Base-by-base conservation (phyloP, 177 flowering plant species). In the Vitis hybrid region DNA sequence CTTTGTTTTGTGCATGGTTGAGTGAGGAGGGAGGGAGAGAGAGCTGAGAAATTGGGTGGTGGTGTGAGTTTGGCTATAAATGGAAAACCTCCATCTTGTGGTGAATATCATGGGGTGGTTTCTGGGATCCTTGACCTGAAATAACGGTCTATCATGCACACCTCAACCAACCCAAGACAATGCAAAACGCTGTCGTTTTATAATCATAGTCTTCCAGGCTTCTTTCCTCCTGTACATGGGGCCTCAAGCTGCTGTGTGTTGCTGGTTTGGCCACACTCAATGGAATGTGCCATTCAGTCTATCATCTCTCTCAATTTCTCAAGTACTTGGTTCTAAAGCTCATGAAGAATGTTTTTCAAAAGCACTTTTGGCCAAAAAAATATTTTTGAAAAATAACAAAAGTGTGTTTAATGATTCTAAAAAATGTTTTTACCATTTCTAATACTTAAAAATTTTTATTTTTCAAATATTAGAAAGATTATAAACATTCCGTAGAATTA, bases 101-200 rank as follows among this genome's bases (percentile, higher is more conserved):
- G 26, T 5, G 18, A 51, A 55, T 39, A 16, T 49, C 29, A 55
- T 15, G 39, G 75, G 72, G 77, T 75, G 31, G 20, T 68, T 55
- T 16, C 22, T 48, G 15, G 1, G 62, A 64, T 62, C 65, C 52
- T 72, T 55, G 67, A 86, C 81, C 90, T 86, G 79, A 85, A 86
- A 74, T 79, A 85, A 82, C 88, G 89, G 87, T 75, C 76, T 51
- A 71, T 77, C 86, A 29, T 51, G 65, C 29, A 62, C 62, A 66
- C 7, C 26, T 39, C 70, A 72, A 73, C 66, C 70, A 70, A 69
- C 58, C 61, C 65, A 26, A 26, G 29, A 26, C 26, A 22, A 48
- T 9, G 33, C 26, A 1, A 50, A 22, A 26, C 29, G 53, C 52
- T 52, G 66, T 18, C 12, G 51, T 18, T 52, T 52, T 64, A 18